Conservation (phyloP, 805 yeast genomes). For the Barnettozyma vustinii region DNA sequence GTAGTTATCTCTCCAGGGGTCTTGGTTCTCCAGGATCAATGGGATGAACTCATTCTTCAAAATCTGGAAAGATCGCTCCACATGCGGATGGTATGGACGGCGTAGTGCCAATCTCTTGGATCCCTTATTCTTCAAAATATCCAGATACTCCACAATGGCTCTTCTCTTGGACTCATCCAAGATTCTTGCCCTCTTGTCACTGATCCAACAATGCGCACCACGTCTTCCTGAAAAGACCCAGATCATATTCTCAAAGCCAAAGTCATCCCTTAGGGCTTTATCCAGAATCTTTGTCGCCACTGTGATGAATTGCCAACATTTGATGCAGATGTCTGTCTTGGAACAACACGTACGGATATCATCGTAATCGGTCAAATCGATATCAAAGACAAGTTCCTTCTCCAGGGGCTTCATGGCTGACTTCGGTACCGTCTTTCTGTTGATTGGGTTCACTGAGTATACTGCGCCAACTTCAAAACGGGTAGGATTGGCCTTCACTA, state of each 20-base stretch:
- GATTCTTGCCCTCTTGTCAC: constrained; percentile 74
- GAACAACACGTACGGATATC: constrained; percentile 89
- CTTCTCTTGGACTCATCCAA: constrained; percentile 70
- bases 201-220: constrained; percentile 98
- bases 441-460: constrained; percentile 81
- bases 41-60: constrained; percentile 59
- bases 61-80: constrained; percentile 67
- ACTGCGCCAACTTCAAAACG: constrained; percentile 96
- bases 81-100: constrained; percentile 88
- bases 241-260: constrained; percentile 78
- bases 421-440: constrained; percentile 71
- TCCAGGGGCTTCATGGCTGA: constrained; percentile 71
- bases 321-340: constrained; percentile 75
- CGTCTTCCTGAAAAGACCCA: constrained; percentile 99
- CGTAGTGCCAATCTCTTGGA: constrained; percentile 47
- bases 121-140: constrained; percentile 55
- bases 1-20: constrained; percentile 70
- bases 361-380: constrained; percentile 96
- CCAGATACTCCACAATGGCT: constrained; percentile 79
- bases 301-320: constrained; percentile 91
- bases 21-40: constrained; percentile 72
- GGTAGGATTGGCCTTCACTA: constrained; percentile 69
- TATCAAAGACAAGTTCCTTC: constrained; percentile 92
- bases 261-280: constrained; percentile 71
- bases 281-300: constrained; percentile 78